These are phyloP conservation scores for Aspergillus homomorphus DNA, from an alignment of 495 filamentous ascomycete species.

Conservation along the genomic window DNA sequence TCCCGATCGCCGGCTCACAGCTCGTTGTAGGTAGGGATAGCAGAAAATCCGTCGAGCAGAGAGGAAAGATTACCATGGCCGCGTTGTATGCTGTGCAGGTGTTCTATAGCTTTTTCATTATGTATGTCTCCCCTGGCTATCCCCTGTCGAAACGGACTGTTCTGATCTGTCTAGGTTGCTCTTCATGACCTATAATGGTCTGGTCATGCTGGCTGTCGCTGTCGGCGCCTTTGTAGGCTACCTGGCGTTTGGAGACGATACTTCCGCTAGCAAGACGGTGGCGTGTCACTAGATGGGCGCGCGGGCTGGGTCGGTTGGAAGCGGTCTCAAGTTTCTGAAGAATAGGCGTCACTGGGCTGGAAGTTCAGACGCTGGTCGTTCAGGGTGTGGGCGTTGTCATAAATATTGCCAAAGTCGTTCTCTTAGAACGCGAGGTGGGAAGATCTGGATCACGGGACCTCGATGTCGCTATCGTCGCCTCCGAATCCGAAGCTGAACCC, in stretches of 20 bases:
- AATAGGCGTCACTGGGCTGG: background rate
- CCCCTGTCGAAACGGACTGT: background rate
- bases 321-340: background rate
- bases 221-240: slow-evolving; percentile 89
- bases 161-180: slow-evolving; percentile 66
- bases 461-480: slow-evolving; percentile 57
- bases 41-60: slow-evolving; percentile 44
- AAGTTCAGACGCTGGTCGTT: background rate
- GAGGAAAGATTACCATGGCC: slow-evolving; percentile 73
- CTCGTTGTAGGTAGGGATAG: slow-evolving; percentile 61
- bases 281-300: slow-evolving; percentile 71
- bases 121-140: slow-evolving; percentile 65
- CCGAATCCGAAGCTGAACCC: slow-evolving; percentile 86
- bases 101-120: slow-evolving; percentile 99
- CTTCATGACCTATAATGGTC: slow-evolving; percentile 99
- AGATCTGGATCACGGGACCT: slow-evolving; percentile 41
- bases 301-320: background rate
- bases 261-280: slow-evolving; percentile 71
- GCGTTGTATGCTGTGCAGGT: slow-evolving; percentile 88
- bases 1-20: slow-evolving; percentile 63
- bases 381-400: background rate
- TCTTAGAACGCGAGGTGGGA: background rate
- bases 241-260: slow-evolving; percentile 69
- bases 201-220: slow-evolving; percentile 89
- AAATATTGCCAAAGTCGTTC: background rate